Conservation (phyloP, 805 yeast species). For the Yamadazyma insecticola region DNA sequence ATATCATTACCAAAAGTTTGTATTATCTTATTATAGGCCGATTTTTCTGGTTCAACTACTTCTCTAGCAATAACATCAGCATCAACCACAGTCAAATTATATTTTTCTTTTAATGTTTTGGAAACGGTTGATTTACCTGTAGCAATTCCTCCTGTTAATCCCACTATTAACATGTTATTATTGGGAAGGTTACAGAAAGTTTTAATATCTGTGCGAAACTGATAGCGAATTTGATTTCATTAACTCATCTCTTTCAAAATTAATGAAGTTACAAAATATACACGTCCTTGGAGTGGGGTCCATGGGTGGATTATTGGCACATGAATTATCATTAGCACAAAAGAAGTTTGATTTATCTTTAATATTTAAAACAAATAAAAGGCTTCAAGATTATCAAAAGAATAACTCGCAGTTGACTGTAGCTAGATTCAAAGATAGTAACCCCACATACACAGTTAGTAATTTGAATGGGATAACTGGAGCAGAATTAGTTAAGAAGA, state of each 20-base stretch:
- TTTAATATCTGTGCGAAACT: no score
- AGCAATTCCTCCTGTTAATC: conserved; percentile 97
- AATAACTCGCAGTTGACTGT: conserved; percentile 5
- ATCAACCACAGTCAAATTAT: conserved; percentile 64
- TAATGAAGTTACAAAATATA: conserved; percentile 2
- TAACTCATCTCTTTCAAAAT: no score
- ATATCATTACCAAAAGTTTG: conserved; percentile 52
- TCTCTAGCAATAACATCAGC: conserved; percentile 88
- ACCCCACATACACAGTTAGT: no score
- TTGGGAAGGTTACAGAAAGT: no score
- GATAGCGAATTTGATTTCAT: no score
- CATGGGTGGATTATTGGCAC: conserved; percentile 12
- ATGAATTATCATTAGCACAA: conserved; percentile 5
- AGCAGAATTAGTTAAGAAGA: neutral
- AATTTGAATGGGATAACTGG: no score
- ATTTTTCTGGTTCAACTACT: conserved; percentile 75
- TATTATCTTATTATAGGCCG: conserved; percentile 66
- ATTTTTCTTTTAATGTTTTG: conserved; percentile 43
- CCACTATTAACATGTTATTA: conserved; percentile 79
- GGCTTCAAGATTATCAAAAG: neutral
- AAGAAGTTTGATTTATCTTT: conserved; percentile 1
- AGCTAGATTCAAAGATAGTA: conserved; percentile 5
- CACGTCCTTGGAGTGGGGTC: conserved; percentile 12
- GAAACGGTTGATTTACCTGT: conserved; percentile 96
- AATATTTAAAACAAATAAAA: conserved; percentile 1